Evolutionary conservation across 345 rosid genomes (phyloP), one percentile per base, ranked within the genome.

Genomic region (Ceriops tagal): DNA sequence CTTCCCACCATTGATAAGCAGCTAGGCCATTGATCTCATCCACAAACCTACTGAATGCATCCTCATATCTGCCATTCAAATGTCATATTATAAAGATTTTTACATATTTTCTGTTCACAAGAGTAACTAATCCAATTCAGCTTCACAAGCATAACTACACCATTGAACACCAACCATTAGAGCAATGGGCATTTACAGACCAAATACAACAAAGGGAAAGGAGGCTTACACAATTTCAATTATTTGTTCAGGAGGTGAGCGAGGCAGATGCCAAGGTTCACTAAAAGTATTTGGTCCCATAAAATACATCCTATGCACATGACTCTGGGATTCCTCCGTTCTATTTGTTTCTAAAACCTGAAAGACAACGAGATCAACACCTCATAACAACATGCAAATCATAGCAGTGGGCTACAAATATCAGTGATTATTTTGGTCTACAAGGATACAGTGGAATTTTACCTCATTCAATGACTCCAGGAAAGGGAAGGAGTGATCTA

Each of bases 1-100:
- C 98, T 82, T 89, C 96, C 98, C 98, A 92, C 98, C 98, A 92
- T 73, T 89, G 96, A 71, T 90, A 92, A 53, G 93, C 85, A 75
- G 98, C 96, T 78, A 92, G 74, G 71, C 73, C 80, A 81, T 92
- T 92, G 73, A 92, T 87, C 81, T 92, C 96, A 73, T 90, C 93
- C 69, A 89, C 96, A 85, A 92, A 92, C 73, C 85, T 86, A 66
- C 82, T 85, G 78, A 84, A 92, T 11, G 93, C 98, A 76, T 87
- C 96, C 84, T 92, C 96, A 26, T 86, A 92, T 66, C 98, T 92
- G 80, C 46, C 68, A 66, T 39, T 61, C 59, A 70, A 62, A 67
- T 64, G 26, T 71, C 43, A 64, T 22, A 55, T 57, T 26, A 69
- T 67, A 58, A 59, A 19, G 37, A 2, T 32, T 31, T 9, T 7